phyloP scores from a whole-genome alignment of 176 grass and related monocot species.

The Musa beccarii region DNA sequence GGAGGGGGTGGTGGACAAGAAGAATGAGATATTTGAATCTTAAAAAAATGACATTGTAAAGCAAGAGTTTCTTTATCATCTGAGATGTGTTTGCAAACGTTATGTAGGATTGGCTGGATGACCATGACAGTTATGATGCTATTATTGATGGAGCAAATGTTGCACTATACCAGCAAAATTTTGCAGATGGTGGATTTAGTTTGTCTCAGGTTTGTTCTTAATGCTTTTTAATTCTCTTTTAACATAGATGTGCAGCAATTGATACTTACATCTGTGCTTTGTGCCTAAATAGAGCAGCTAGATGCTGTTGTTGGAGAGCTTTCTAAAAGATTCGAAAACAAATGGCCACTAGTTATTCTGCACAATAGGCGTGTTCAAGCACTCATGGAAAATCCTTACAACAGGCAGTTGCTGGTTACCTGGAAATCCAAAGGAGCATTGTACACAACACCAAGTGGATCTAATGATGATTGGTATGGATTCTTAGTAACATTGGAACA shows the following conservation, averaged over 20 bases:
- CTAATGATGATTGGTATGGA: constrained; percentile 87
- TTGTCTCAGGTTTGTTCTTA: constrained; percentile 62
- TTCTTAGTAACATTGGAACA: constrained; percentile 1
- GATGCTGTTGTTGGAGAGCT: constrained; percentile 66
- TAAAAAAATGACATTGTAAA: not conserved
- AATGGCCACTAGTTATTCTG: constrained; percentile 77
- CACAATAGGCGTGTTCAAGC: constrained; percentile 57
- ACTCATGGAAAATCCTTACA: constrained; percentile 63
- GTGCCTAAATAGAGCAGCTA: constrained; percentile 75
- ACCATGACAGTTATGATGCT: constrained; percentile 36
- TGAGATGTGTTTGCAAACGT: not conserved
- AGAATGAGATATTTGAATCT: not conserved
- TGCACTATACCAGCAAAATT: constrained; percentile 94
- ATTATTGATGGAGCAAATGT: constrained; percentile 88
- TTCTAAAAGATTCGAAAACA: constrained; percentile 33
- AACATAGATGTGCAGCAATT: not conserved
- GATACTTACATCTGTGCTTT: constrained; percentile 11
- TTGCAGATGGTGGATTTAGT: constrained; percentile 71
- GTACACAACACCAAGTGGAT: constrained; percentile 80
- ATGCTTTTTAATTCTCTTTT: constrained; percentile 11
- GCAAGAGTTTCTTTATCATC: not conserved
- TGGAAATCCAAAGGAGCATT: constrained; percentile 60
- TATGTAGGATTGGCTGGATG: constrained; percentile 71
- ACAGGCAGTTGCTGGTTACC: constrained; percentile 56
- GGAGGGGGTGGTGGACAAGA: too few relatives aligned